A percentile compares a stretch with the other conserved stretches of the same genome.
Evolutionary conservation across 176 grass and related monocot genomes (phyloP).

Genomic region (Dactylis glomerata): DNA sequence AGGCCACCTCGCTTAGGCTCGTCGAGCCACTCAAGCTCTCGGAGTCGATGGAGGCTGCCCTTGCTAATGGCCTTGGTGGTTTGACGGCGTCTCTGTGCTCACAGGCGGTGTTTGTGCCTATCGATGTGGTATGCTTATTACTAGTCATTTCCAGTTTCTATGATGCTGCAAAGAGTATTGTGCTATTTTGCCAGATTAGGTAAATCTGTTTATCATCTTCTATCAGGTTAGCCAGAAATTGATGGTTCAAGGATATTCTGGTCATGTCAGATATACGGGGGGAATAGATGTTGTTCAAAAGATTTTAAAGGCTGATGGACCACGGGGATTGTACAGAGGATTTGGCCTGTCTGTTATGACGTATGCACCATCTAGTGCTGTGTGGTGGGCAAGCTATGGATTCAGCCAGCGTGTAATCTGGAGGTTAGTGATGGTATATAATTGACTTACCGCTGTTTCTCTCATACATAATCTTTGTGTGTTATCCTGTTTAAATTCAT

Average conservation of each 20-base stretch:
- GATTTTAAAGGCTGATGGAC: conserved; percentile 72
- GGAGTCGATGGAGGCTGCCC: conserved; percentile 63
- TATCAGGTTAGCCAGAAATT: conserved; percentile 98
- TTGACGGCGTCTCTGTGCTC: conserved; percentile 76
- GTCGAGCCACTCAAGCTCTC: conserved; percentile 71
- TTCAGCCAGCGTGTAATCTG: conserved; percentile 92
- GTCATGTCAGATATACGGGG: conserved; percentile 71
- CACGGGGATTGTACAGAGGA: conserved; percentile 83
- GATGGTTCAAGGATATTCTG: conserved; percentile 99
- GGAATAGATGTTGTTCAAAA: conserved; percentile 85
- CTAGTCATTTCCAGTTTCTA: not conserved
- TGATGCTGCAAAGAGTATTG: conserved; percentile 6
- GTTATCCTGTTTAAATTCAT: conserved; percentile 18
- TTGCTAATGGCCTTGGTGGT: conserved; percentile 83
- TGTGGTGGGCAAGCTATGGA: conserved; percentile 98
- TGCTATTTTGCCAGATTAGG: not conserved
- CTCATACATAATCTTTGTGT: not conserved
- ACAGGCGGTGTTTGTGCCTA: conserved; percentile 85
- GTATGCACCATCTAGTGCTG: conserved; percentile 87
- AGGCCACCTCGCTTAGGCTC: conserved; percentile 64
- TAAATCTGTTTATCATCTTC: conserved; percentile 7
- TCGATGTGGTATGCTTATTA: conserved; percentile 79
- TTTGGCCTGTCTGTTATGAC: conserved; percentile 96
- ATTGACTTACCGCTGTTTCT: not conserved
- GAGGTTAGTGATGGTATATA: conserved; percentile 53